Conservation (phyloP, 805 yeast species). For the Kluyveromyces wickerhamii region DNA sequence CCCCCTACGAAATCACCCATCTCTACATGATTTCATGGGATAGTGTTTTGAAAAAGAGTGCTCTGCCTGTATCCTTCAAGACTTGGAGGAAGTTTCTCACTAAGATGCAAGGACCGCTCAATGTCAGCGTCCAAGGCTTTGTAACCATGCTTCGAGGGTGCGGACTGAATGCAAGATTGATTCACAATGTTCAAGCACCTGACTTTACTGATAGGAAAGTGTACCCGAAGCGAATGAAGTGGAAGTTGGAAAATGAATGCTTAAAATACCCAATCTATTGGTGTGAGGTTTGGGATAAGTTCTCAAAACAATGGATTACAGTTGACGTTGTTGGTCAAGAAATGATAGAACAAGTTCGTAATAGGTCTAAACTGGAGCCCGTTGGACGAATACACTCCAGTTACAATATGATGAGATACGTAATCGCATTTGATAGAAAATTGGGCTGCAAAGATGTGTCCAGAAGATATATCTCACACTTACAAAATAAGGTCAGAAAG, state of each 20-base stretch:
- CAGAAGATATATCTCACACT: conserved; percentile 60
- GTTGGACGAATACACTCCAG: conserved; percentile 22
- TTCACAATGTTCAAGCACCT: conserved; percentile 84
- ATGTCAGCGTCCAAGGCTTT: conserved; percentile 81
- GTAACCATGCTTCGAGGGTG: conserved; percentile 65
- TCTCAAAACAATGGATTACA: conserved; percentile 68
- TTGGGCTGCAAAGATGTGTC: conserved; percentile 77
- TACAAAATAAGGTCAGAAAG: conserved; percentile 66
- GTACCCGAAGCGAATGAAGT: not conserved
- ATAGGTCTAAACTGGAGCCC: conserved; percentile 62
- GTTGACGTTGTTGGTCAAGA: conserved; percentile 69
- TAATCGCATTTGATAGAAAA: conserved; percentile 61
- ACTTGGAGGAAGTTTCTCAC: conserved; percentile 39
- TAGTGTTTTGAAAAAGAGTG: conserved; percentile 29
- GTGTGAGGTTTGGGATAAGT: conserved; percentile 90
- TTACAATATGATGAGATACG: conserved; percentile 58
- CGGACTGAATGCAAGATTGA: conserved; percentile 63
- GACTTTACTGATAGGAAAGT: conserved; percentile 49
- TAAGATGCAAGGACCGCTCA: conserved; percentile 59
- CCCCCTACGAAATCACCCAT: conserved; percentile 20
- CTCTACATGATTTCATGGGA: conserved; percentile 40
- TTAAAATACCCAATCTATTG: conserved; percentile 67
- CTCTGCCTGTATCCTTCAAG: conserved; percentile 23
- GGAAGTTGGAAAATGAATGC: conserved; percentile 5
- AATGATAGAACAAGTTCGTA: conserved; percentile 53